These are phyloP conservation scores for Furcasterigmium furcatum DNA, from an alignment of 2,329 filamentous ascomycete species.

Conservation along the genomic window DNA sequence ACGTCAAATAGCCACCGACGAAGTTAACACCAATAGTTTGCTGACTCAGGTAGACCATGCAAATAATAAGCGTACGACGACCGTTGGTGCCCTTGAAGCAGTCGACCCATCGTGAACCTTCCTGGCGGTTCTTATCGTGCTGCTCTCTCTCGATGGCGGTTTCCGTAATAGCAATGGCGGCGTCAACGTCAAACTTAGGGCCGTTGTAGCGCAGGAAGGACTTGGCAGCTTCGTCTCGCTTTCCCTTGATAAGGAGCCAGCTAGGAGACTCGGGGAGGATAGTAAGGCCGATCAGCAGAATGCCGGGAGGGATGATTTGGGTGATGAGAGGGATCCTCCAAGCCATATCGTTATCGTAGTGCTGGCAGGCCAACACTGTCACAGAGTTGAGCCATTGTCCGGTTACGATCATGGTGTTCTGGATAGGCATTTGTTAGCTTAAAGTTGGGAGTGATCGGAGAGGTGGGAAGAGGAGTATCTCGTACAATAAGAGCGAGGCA, in stretches of 20 bases:
- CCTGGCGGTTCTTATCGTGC: constrained; percentile 15
- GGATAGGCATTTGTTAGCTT: background rate
- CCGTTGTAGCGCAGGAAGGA: constrained; percentile 20
- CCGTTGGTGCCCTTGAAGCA: constrained; percentile 22
- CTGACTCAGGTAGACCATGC: constrained; percentile 26
- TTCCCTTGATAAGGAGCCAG: constrained; percentile 15
- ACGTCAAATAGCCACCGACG: constrained; percentile 21
- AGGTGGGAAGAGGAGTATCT: too few species aligned
- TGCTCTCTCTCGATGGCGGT: constrained; percentile 17
- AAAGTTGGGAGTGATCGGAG: too few species aligned
- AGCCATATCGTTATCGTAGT: constrained; percentile 15
- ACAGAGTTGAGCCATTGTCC: constrained; percentile 22
- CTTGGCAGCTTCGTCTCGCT: constrained; percentile 13
- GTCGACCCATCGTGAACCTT: constrained; percentile 17
- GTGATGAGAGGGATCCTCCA: constrained; percentile 25
- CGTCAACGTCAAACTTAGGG: constrained; percentile 18
- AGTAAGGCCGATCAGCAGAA: constrained; percentile 17
- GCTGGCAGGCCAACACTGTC: constrained; percentile 16
- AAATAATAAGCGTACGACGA: constrained; percentile 22
- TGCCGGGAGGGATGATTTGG: constrained; percentile 20
- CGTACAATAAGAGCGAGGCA: constrained; percentile 21
- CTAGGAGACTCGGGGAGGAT: constrained; percentile 16
- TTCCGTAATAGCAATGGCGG: constrained; percentile 14
- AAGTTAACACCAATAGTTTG: constrained; percentile 25
- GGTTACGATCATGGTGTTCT: constrained; percentile 27